Conservation (phyloP, 164 flowering plant species). For the Stephania japonica region DNA sequence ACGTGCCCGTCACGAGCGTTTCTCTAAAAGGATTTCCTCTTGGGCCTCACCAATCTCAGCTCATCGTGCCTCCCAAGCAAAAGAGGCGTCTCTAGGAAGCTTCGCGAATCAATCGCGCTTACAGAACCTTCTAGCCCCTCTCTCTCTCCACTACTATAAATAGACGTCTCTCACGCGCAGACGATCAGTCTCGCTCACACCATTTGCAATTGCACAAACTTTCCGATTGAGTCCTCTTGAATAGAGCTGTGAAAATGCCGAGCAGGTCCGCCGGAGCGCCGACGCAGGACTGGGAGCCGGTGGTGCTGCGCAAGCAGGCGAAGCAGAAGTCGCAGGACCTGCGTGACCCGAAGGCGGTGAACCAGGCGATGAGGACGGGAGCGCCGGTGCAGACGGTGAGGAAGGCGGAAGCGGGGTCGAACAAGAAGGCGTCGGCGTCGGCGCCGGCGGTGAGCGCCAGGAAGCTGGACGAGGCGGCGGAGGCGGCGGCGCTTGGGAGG, state of each 20-base stretch:
- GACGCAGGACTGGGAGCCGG: constrained; percentile 77
- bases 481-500: constrained; percentile 46
- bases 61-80: not conserved
- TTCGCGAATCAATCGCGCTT: not conserved
- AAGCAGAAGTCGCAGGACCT: constrained; percentile 45
- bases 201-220: too few species aligned
- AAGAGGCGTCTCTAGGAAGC: not conserved
- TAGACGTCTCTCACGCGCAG: not conserved
- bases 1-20: too few species aligned
- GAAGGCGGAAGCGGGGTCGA: constrained; percentile 55
- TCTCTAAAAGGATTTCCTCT: too few species aligned
- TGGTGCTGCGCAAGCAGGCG: constrained; percentile 51
- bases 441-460: constrained; percentile 34
- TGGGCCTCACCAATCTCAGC: not conserved
- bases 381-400: constrained; percentile 49
- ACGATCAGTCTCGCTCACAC: too few species aligned
- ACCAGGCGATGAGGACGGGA: constrained; percentile 63
- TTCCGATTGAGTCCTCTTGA: too few species aligned
- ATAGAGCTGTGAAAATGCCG: constrained; percentile 13
- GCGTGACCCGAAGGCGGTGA: constrained; percentile 58
- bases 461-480: constrained; percentile 64
- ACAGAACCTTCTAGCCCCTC: constrained; percentile 9
- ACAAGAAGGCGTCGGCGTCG: constrained; percentile 44
- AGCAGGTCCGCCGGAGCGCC: constrained; percentile 12
- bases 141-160: constrained; percentile 3